These are phyloP conservation scores for Dryadomyces quercus-mongolicae DNA, from an alignment of 2,329 filamentous ascomycete genomes.

Conservation along the genomic window DNA sequence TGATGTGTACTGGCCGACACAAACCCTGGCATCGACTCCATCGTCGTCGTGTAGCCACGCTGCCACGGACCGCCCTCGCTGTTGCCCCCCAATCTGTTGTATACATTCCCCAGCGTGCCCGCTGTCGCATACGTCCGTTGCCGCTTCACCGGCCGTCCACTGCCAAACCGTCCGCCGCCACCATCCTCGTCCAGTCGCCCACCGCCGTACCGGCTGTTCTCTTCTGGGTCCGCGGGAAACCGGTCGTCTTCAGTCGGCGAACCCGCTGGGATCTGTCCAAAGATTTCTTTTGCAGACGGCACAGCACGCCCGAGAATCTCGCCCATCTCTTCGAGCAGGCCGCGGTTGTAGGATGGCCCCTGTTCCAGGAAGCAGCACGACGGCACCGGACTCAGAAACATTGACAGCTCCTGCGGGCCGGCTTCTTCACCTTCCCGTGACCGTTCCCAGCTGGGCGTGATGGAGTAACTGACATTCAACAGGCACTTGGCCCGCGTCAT, in stretches of 20 bases:
- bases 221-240: conserved; percentile 51
- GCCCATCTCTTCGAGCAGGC: conserved; percentile 52
- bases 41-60: conserved; percentile 44
- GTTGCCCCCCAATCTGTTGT: too few relatives aligned
- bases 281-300: conserved; percentile 43
- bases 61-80: conserved; percentile 19
- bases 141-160: conserved; percentile 6
- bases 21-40: conserved; percentile 49
- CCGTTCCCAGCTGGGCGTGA: conserved; percentile 15
- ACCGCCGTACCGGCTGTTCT: background rate
- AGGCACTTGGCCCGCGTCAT: conserved; percentile 89
- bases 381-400: conserved; percentile 53
- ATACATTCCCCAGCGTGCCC: background rate
- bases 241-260: conserved; percentile 52
- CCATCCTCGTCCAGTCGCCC: conserved; percentile 11
- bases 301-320: conserved; percentile 55
- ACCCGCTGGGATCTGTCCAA: conserved; percentile 38
- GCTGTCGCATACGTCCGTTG: conserved; percentile 13
- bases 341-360: conserved; percentile 58
- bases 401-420: conserved; percentile 46
- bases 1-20: conserved; percentile 48
- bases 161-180: background rate
- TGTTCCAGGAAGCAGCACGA: conserved; percentile 32
- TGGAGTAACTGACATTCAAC: conserved; percentile 73
- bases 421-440: background rate